These are phyloP conservation scores for Fusarium buxicola DNA, from an alignment of 2,329 filamentous ascomycete species.

Conservation along the genomic window DNA sequence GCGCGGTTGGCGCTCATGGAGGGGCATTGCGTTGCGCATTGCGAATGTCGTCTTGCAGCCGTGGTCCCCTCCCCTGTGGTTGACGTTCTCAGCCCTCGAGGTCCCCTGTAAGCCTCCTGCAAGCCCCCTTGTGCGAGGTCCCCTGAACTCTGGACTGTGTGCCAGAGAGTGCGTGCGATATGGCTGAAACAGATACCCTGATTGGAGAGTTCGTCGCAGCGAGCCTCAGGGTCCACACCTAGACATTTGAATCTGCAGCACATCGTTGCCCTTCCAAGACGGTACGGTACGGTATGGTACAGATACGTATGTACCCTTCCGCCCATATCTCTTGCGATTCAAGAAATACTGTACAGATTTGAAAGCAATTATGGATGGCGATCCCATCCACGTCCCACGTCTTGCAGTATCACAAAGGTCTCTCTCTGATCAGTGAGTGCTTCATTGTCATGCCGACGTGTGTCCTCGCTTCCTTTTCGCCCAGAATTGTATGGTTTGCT, in stretches of 20 bases:
- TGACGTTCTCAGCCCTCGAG: slow-evolving; percentile 7
- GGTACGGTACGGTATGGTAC: slow-evolving; percentile 16
- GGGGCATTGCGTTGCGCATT: slow-evolving; percentile 1
- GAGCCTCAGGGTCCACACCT: slow-evolving; percentile 47
- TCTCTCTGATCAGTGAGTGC: slow-evolving; percentile 2
- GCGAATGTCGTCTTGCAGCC: slow-evolving; percentile 6
- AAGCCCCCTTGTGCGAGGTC: slow-evolving; percentile 15
- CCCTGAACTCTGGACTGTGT: slow-evolving; percentile 13
- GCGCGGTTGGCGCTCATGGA: slow-evolving; percentile 21
- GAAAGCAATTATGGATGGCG: slow-evolving; percentile 18
- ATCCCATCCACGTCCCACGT: slow-evolving; percentile 5
- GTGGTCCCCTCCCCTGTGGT: slow-evolving; percentile 1
- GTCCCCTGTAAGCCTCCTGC: slow-evolving; percentile 9
- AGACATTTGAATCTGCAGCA: slow-evolving; percentile 15
- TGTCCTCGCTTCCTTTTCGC: neutral
- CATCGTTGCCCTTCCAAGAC: slow-evolving; percentile 35
- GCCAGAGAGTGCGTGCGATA: slow-evolving; percentile 26
- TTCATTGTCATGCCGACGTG: slow-evolving; percentile 6
- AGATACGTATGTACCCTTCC: slow-evolving; percentile 35
- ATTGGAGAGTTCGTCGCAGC: slow-evolving; percentile 32
- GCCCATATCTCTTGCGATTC: slow-evolving; percentile 26
- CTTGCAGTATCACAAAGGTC: slow-evolving; percentile 8
- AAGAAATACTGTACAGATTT: slow-evolving; percentile 18
- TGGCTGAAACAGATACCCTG: slow-evolving; percentile 25
- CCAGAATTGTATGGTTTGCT: neutral